Base-by-base conservation (phyloP, 768 basidiomycete species). In the Dictyophora rubrovolvata region DNA sequence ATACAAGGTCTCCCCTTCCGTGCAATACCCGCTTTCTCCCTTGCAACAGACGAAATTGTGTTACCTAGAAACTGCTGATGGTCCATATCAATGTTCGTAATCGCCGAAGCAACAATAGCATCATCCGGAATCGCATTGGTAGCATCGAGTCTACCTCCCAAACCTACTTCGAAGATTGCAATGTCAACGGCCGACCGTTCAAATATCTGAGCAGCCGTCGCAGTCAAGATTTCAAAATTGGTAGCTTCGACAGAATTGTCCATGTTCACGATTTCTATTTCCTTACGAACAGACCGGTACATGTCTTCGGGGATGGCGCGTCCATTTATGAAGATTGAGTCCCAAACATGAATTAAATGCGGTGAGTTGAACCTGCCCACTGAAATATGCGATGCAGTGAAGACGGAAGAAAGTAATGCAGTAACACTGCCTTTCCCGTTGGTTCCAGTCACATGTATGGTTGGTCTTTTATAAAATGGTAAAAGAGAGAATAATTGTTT, bases 391-490 rank as follows among this genome's bases (percentile, higher is more conserved):
- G 85, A 77, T 5, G 77, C 70, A 5, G 69, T 67, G 8, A 97
- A 73, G 65, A 91, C 87, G 48, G 90, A 90, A 0, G 89, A 82
- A 11, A 96, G 69, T 36, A 93, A 75, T 5, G 86, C 85, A 0
- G 92, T 85, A 12, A 95, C 91, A 64, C 90, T 94, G 36, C 96
- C 96, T 71, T 98, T 99, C 9, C 95, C 95, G 71, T 99, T 98
- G 0, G 96, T 99, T 0, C 96, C 96, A 8, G 93, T 85, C 59
- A 98, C 79, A 67, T 99, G 96, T 36, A 89, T 76, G 0, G 93
- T 91, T 0, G 93, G 95, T 1, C 89, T 79, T 0, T 76, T 81
- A 66, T 88, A 86, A 0, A 75, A 71, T 0, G 81, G 83, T 5
- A 95, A 71, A 64, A 76, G 65, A 2, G 68, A 60, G 35, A 86